Base-by-base conservation (phyloP, 2,329 filamentous ascomycete genomes). In the Alternaria gansuensis region DNA sequence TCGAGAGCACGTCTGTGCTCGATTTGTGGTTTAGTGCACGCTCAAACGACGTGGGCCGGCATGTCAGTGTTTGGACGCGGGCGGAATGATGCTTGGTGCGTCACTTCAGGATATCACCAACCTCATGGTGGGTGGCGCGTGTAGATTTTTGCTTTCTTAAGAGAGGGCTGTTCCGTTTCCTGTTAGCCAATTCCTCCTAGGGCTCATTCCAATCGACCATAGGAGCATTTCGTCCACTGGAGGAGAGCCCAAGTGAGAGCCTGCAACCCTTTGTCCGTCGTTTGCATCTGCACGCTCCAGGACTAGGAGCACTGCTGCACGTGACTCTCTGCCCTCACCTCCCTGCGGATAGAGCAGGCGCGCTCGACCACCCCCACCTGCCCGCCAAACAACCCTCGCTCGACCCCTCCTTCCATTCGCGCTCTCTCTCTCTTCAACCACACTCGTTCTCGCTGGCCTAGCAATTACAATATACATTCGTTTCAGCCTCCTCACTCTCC, bases 31-130 rank as follows among this genome's bases (percentile, higher is more conserved):
- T 36, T 60, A 66, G 66, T 68, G 65, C 60, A 61, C 63, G 59
- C 52, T 59, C 64, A 67, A 66, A 70, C 63, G 56, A 64, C 59
- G 61, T 64, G 61, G 65, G 57, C 61, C 62, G 61, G 57, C 43
- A 45, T 60, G 60, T 58, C 58, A 60, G 57, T 71, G 70, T 68
- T 68, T 70, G 72, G 70, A 73, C 63, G 57, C 57, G 60, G 51
- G 49, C 63, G 50, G 1, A 2, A 17, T 17, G 54, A 57, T 50
- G 66, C 60, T 62, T 53, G 57, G 44, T 70, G 69, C 67, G 68
- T 70, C 60, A 70, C 68, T 55, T 36, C 24, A 50, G 51, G 50
- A 54, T 50, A 54, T 21, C 44, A 36, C 37, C 44, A 59, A 21
- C 56, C 51, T 58, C 51, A 33, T 13, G 40, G 56, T 55, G 51